Conservation (phyloP, 2,329 filamentous ascomycete species). For the Sclerotinia nivalis region DNA sequence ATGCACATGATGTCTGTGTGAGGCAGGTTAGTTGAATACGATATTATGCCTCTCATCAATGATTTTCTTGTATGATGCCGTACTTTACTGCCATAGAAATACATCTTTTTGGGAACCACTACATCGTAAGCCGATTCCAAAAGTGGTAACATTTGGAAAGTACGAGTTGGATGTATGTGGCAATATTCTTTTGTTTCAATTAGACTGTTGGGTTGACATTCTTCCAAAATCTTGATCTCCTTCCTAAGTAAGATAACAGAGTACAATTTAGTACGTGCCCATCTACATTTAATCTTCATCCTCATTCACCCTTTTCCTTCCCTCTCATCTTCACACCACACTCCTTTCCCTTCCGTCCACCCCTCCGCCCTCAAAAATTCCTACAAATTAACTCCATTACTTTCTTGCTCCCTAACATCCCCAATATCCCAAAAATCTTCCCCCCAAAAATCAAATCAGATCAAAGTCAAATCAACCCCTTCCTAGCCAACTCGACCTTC, state of each 20-base stretch:
- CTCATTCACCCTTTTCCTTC: too few species aligned
- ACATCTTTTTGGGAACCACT: not conserved
- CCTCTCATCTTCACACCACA: not conserved
- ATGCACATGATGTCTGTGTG: not conserved
- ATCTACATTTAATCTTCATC: not conserved
- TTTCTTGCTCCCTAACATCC: not conserved
- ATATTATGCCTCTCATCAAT: not conserved
- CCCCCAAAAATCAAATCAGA: not conserved
- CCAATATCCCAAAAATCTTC: too few species aligned
- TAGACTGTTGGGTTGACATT: not conserved
- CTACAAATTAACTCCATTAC: not conserved
- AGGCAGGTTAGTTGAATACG: not conserved
- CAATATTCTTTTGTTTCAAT: not conserved
- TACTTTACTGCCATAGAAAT: not conserved
- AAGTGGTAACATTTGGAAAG: not conserved
- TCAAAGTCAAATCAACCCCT: conserved; percentile 69
- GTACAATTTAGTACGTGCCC: not conserved
- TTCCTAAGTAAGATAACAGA: not conserved
- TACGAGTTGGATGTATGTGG: not conserved
- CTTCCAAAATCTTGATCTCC: not conserved
- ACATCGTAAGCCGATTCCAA: not conserved
- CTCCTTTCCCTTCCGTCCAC: too few species aligned
- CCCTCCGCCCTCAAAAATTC: not conserved
- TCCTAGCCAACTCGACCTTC: conserved; percentile 78
- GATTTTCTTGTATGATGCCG: not conserved